Conservation (phyloP, 1,284 basidiomycete genomes). For the Ceratobasidium sp. region DNA sequence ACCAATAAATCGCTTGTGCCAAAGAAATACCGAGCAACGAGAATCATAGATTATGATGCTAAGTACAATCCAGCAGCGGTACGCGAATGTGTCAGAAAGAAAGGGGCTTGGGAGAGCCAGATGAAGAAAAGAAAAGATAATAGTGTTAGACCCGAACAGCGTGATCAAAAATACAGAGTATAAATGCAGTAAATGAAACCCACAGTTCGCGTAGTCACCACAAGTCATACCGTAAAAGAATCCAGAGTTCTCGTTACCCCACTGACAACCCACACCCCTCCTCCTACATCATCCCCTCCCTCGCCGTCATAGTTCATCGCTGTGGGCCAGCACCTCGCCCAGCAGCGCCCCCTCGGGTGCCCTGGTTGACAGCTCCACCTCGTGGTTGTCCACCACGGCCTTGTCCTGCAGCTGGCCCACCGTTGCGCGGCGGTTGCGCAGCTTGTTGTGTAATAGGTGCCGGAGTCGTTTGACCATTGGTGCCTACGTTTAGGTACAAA, state of each 20-base stretch:
- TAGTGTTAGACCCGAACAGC: conserved; percentile 44
- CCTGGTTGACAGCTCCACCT: conserved; percentile 35
- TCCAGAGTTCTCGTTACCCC: not conserved
- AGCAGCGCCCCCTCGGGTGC: conserved; percentile 32
- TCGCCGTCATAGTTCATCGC: conserved; percentile 6
- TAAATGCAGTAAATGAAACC: conserved; percentile 43
- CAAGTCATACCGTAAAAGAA: conserved; percentile 30
- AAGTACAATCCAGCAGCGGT: conserved; percentile 30
- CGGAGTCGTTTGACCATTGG: conserved; percentile 38
- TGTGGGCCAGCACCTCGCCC: conserved; percentile 43
- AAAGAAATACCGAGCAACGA: conserved; percentile 4
- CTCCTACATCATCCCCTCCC: not conserved
- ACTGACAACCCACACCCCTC: conserved; percentile 1
- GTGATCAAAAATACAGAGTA: conserved; percentile 41
- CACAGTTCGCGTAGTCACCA: conserved; percentile 45
- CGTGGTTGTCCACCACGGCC: conserved; percentile 36
- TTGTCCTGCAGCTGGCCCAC: conserved; percentile 25
- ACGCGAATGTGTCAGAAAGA: conserved; percentile 44
- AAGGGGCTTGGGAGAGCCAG: conserved; percentile 22
- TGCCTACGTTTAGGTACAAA: not conserved
- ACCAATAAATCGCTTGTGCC: not conserved
- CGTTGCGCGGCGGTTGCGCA: conserved; percentile 30
- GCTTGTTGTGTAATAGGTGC: not conserved
- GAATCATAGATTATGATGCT: conserved; percentile 33
- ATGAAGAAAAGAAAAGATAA: conserved; percentile 39